Evolutionary conservation across 2,329 filamentous ascomycete genomes (phyloP).

Genomic region (Bipolaris victoriae): DNA sequence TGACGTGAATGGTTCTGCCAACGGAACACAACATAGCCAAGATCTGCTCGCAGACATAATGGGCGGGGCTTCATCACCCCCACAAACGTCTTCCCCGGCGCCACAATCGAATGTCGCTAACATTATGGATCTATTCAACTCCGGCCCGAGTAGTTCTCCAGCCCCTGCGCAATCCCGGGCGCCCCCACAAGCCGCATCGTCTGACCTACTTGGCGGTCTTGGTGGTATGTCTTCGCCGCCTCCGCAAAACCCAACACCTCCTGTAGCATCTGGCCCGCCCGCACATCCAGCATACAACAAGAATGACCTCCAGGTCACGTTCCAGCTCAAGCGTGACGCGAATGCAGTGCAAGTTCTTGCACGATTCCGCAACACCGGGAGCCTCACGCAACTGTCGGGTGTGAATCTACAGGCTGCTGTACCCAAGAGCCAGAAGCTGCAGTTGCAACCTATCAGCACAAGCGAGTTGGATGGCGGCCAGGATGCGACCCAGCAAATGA

Average conservation of each 20-base stretch:
- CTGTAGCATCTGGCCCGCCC: slow-evolving; percentile 48
- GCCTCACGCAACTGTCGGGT: slow-evolving; percentile 68
- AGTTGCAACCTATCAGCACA: slow-evolving; percentile 87
- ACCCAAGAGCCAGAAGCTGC: slow-evolving; percentile 93
- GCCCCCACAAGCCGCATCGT: slow-evolving; percentile 43
- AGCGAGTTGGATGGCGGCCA: slow-evolving; percentile 75
- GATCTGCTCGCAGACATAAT: slow-evolving; percentile 92
- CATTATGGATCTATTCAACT: slow-evolving; percentile 89
- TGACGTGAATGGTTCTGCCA: slow-evolving; percentile 61
- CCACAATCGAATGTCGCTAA: slow-evolving; percentile 56
- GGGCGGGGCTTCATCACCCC: slow-evolving; percentile 63
- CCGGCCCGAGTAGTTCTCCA: slow-evolving; percentile 51
- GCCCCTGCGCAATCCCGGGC: slow-evolving; percentile 49
- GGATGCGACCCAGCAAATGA: slow-evolving; percentile 90
- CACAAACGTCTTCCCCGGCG: slow-evolving; percentile 46
- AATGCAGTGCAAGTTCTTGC: slow-evolving; percentile 82
- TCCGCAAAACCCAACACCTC: slow-evolving; percentile 52
- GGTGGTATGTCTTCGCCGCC: slow-evolving; percentile 56
- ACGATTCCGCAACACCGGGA: slow-evolving; percentile 79
- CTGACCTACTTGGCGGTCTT: slow-evolving; percentile 53
- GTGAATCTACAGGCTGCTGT: slow-evolving; percentile 93
- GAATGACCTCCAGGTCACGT: slow-evolving; percentile 79
- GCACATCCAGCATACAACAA: slow-evolving; percentile 81
- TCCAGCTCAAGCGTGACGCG: slow-evolving; percentile 82
- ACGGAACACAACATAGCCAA: slow-evolving; percentile 69